Evolutionary conservation across 2,329 filamentous ascomycete species (phyloP), one percentile per base, ranked within the genome.

Genomic region (Myriosclerotinia scirpicola): DNA sequence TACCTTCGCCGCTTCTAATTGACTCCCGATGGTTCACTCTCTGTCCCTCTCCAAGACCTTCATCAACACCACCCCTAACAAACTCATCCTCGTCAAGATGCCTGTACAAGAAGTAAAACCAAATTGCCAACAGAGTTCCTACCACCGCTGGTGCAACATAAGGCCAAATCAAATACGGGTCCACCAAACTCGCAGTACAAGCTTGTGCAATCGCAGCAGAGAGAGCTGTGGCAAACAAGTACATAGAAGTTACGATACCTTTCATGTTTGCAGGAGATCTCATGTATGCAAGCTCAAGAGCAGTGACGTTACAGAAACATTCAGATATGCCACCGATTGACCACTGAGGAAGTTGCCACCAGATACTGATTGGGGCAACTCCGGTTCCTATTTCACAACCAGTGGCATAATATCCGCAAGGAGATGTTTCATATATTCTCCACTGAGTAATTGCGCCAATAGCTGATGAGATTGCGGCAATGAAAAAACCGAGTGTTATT

Each of bases 181-280:
- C 87, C 14, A 79, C 81, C n/a, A 72, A 67, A 22, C 65, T 67
- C 2, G 69, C 59, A 7, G 71, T 69, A 15, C 64, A 64, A 8
- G 69, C 68, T 38, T 70, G 64, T 30, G 60, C 64, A 15, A 73
- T 60, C 5, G 72, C 72, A 15, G 67, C 61, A 36, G 52, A 65
- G 12, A 92, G 80, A 66, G 89, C 89, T 30, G 82, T 88, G 82
- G 86, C 90, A 80, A 90, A 88, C 46, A 92, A 81, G 75, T 87
- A 88, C 73, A 92, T 81, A 38, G 84, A 85, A 77, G 84, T 83
- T 72, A 93, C 88, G 26, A 93, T 82, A 2, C 87, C 90, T 71
- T 89, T 87, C 90, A 93, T 93, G 80, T 91, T 92, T 73, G 84
- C 86, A 40, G 90, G 90, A 0, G 90, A 88, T 78, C 92, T 91